Base-by-base conservation (phyloP, 2,329 filamentous ascomycete genomes). In the Zymoseptoria pseudotritici region DNA sequence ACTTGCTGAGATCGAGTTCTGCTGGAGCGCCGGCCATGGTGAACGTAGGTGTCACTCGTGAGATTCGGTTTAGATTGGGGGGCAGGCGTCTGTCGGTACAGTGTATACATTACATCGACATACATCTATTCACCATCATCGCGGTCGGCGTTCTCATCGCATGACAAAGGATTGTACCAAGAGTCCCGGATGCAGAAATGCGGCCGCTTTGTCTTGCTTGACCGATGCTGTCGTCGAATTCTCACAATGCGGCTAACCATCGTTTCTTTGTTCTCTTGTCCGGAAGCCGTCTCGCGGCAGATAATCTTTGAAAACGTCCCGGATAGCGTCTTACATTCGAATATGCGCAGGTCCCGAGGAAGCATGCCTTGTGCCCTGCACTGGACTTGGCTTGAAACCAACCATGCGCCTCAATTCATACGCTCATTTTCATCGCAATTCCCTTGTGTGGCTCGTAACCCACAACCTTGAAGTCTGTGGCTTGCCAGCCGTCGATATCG, bases 361-460 rank as follows among this genome's bases (percentile, higher is more conserved):
- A 17, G 36, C 11, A 42, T 42, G 36, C 36, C n/a, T n/a, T n/a
- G 17, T 42, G 36, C 4, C 17, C 36, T 42, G 36, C 36, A 42
- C 4, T 42, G 7, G 17, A 42, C 4, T 29, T 29, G 9, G 26
- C 26, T 29, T 5, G 6, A 29, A 9, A 29, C 9, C 26, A 7
- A 29, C 9, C 2, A 29, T 5, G 26, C 9, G 26, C 46, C 46
- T 50, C 50, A 6, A 4, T 21, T 66, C 56, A 71, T 22, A 97
- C 93, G 71, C 90, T 95, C 94, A 99, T 99, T 79, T 97, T 97
- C 94, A 99, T 99, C 52, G 89, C 83, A 77, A 99, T 96, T 4
- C 83, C 83, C 78, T 92, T 93, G 74, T 97, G 91, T 59, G 94
- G 93, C 55, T 92, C 84, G 74, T 99, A 99, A 0, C 88, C 92